Percentiles rank a stretch among this genome's conserved stretches.
phyloP scores from a whole-genome alignment of 768 basidiomycete genomes.

The Punctularia strigosozonata region DNA sequence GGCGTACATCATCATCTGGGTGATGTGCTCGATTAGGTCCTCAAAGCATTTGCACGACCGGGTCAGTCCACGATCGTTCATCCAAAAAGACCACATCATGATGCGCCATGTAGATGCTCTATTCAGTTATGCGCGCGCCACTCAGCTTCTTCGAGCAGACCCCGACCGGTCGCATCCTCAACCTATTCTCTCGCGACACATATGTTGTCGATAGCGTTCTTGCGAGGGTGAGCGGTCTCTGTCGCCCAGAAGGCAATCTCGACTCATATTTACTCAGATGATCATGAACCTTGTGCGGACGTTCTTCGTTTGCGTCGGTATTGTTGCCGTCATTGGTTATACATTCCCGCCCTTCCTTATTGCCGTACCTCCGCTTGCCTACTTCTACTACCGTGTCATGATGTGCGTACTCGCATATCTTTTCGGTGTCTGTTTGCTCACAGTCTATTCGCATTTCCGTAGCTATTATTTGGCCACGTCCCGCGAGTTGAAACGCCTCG shows the following conservation, averaged over 20 bases:
- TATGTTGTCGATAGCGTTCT: constrained; percentile 82
- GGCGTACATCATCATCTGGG: constrained; percentile 59
- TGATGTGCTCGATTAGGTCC: constrained; percentile 65
- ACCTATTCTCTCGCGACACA: constrained; percentile 83
- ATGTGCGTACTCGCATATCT: constrained; percentile 40
- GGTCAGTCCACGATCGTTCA: constrained; percentile 24
- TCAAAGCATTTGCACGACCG: constrained; percentile 67
- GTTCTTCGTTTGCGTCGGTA: constrained; percentile 41
- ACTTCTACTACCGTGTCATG: constrained; percentile 76
- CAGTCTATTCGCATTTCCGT: background rate
- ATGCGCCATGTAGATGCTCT: constrained; percentile 46
- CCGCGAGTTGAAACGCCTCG: constrained; percentile 79
- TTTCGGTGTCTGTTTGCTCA: background rate
- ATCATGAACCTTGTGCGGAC: constrained; percentile 66
- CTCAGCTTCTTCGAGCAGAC: constrained; percentile 86
- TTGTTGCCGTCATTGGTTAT: constrained; percentile 59
- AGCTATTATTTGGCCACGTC: constrained; percentile 86
- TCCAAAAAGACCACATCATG: constrained; percentile 2
- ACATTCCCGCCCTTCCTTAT: constrained; percentile 80
- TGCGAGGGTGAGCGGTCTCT: constrained; percentile 33
- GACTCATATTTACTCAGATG: constrained; percentile 19
- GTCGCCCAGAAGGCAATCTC: background rate
- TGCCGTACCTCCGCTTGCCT: constrained; percentile 61
- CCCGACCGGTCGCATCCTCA: constrained; percentile 81
- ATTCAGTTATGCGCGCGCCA: constrained; percentile 72